A percentile compares a stretch with the other conserved stretches of the same genome.
phyloP scores from a whole-genome alignment of 1,284 basidiomycete species.

The Entoloma clypeatum region DNA sequence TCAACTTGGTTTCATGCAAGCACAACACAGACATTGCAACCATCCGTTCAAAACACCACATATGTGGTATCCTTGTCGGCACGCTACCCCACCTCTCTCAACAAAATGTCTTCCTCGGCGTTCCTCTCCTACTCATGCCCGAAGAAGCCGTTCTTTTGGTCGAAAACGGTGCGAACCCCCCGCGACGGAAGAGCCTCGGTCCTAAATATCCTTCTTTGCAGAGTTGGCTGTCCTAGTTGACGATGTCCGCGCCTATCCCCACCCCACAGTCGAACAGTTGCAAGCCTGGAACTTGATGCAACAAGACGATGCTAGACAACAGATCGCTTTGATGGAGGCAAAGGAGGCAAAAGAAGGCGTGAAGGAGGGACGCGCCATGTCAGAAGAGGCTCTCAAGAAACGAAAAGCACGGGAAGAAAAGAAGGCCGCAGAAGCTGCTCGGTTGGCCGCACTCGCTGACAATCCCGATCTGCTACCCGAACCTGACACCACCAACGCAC shows the following conservation, averaged over 20 bases:
- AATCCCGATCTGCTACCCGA: conserved; percentile 12
- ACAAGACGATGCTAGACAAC: conserved; percentile 41
- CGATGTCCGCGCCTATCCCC: conserved; percentile 59
- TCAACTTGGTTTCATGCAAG: conserved; percentile 10
- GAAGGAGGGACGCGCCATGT: conserved; percentile 44
- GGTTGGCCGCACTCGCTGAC: conserved; percentile 24
- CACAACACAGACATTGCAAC: conserved; percentile 64
- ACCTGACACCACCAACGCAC: conserved; percentile 9
- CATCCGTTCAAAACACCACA: conserved; percentile 73
- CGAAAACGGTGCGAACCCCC: conserved; percentile 57
- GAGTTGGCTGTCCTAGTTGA: conserved; percentile 78
- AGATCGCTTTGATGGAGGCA: conserved; percentile 43
- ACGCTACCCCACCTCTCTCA: conserved; percentile 94
- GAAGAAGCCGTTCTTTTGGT: conserved; percentile 92
- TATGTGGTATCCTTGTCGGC: conserved; percentile 85
- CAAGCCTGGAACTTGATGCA: conserved; percentile 53
- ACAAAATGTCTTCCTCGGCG: conserved; percentile 94
- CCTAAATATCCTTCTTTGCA: conserved; percentile 28
- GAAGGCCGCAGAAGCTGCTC: conserved; percentile 37
- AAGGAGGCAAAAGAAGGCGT: conserved; percentile 42
- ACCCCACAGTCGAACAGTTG: conserved; percentile 53
- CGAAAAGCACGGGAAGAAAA: conserved; percentile 67
- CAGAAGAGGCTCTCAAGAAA: conserved; percentile 63
- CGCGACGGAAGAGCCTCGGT: neutral
- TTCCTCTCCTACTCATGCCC: conserved; percentile 83